These are phyloP conservation scores for Sanghuangporus weigelae DNA, from an alignment of 1,284 basidiomycete species.

Conservation along the genomic window DNA sequence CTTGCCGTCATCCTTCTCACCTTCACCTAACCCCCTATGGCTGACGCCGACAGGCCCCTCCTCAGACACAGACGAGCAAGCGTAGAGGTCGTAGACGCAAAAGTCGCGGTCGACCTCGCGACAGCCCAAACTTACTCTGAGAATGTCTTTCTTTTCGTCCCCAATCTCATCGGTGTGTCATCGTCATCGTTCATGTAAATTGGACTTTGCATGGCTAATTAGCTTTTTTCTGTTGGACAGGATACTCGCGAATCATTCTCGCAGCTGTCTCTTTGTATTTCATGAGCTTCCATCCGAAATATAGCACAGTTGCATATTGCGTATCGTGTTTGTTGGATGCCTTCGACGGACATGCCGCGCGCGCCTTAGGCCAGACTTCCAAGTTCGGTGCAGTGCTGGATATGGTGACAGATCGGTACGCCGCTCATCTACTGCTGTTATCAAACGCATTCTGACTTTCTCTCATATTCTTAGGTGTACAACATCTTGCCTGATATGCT, in stretches of 20 bases:
- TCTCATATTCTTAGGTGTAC: slow-evolving; percentile 64
- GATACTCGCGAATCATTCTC: slow-evolving; percentile 88
- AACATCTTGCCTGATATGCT: slow-evolving; percentile 92
- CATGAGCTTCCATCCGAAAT: slow-evolving; percentile 93
- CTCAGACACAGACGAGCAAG: slow-evolving; percentile 26
- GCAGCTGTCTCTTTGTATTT: slow-evolving; percentile 88
- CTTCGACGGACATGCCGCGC: slow-evolving; percentile 92
- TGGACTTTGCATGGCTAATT: background rate
- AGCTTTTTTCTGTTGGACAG: slow-evolving; percentile 33
- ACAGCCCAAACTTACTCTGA: slow-evolving; percentile 80
- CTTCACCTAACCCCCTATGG: background rate
- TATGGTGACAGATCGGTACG: slow-evolving; percentile 98
- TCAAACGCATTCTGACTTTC: background rate
- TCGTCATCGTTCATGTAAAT: background rate
- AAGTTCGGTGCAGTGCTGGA: slow-evolving; percentile 98
- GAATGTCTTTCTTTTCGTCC: slow-evolving; percentile 94
- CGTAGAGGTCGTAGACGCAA: slow-evolving; percentile 70
- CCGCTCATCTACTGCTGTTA: background rate
- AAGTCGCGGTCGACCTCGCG: slow-evolving; percentile 77
- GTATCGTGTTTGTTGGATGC: slow-evolving; percentile 95
- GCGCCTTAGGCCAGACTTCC: slow-evolving; percentile 83
- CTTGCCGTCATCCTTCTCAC: background rate
- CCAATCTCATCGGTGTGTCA: slow-evolving; percentile 86
- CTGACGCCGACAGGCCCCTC: background rate
- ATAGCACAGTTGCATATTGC: slow-evolving; percentile 87